Evolutionary conservation across 805 yeast genomes (phyloP), one percentile per base, ranked within the genome.

Genomic region (Ogataea nakhonphanomensis): DNA sequence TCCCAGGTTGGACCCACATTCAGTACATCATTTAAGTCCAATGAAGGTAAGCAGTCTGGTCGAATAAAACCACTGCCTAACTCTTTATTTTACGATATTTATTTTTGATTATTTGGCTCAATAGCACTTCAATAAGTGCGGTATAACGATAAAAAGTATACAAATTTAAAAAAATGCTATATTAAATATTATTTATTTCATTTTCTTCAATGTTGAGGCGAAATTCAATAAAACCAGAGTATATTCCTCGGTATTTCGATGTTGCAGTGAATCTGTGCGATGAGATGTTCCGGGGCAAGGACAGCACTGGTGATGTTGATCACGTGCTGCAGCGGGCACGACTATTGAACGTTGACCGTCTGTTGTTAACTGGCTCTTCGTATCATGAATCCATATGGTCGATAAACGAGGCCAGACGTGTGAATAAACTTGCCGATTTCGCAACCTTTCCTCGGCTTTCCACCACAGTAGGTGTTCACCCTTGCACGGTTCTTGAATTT

Each of bases 391-490:
- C 90, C 14, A 53, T 59, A 25, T 65, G 69, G n/a, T 84, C 89
- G 7, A 59, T 85, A 12, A 72, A 70, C 11, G 55, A 90, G 23
- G 79, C 84, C 28, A 20, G 35, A 2, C 34, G 46, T 2, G 45
- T 43, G 24, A 45, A 48, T 28, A 30, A 41, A 15, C 23, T 47
- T 5, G 39, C 33, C 27, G 30, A 24, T 21, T 46, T 56, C 3
- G 25, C 27, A 45, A 17, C 17, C 25, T 56, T 63, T 28, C 66
- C 66, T 1, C 43, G 45, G 8, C 57, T 81, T 23, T 74, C 66
- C 45, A 77, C 84, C 17, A 93, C 99, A 0, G 90, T 81, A 2
- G 99, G 99, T 9, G 95, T 91, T 2, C 99, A 93, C 65, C 99
- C 99, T 0, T 91, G 99, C 62, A 70, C 83, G 12, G 95, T 89